Conservation (phyloP, 306 rosid species). For the Lablab purpureus region DNA sequence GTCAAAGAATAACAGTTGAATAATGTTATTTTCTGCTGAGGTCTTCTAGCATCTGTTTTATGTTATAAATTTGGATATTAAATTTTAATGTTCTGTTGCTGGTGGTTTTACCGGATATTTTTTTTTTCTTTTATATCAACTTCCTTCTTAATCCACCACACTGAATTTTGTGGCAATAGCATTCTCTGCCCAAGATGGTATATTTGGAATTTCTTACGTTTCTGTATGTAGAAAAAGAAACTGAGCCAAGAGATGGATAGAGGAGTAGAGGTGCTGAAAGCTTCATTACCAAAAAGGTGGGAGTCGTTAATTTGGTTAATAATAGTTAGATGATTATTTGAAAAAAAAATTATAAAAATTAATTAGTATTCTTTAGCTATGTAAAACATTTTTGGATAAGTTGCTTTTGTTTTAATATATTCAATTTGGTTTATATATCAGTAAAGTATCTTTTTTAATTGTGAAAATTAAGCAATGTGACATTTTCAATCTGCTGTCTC, state of each 20-base stretch:
- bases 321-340: background rate
- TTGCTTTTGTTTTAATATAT: no score
- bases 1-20: conserved; percentile 45
- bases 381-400: no score
- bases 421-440: no score
- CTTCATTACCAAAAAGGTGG: background rate
- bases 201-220: background rate
- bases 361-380: no score
- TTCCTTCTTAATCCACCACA: conserved; percentile 5
- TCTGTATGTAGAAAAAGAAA: background rate
- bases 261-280: background rate
- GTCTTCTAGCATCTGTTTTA: conserved; percentile 20
- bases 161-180: conserved; percentile 20
- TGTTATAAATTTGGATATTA: conserved; percentile 36
- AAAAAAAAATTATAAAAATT: background rate
- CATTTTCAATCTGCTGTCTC: no score
- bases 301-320: background rate
- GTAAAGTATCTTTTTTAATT: no score
- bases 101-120: conserved; percentile 39
- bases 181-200: conserved; percentile 19
- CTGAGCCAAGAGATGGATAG: background rate
- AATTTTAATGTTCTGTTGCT: conserved; percentile 29
- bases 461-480: no score
- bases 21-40: conserved; percentile 47
- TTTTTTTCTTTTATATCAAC: conserved; percentile 24